Percentiles rank a stretch among this genome's conserved stretches.
phyloP scores from a whole-genome alignment of 225 moss, liverwort and hornwort genomes.

The Lunularia cruciata region DNA sequence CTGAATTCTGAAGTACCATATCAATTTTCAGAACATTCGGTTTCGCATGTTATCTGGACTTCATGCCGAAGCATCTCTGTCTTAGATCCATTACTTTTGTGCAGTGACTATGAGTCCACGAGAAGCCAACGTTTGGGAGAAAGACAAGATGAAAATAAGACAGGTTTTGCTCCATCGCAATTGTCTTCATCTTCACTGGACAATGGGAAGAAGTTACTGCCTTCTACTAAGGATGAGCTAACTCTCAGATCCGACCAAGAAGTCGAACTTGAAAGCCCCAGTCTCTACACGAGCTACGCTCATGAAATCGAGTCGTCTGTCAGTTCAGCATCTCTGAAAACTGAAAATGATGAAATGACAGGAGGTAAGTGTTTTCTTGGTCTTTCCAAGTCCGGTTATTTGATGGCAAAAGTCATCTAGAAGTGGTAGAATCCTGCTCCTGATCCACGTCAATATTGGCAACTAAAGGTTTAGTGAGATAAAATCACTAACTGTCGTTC shows the following conservation, averaged over 20 bases:
- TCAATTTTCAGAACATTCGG: too few species aligned
- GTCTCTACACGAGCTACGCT: neutral
- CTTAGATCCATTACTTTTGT: neutral
- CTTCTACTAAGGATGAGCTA: neutral
- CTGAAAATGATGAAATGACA: constrained; percentile 8
- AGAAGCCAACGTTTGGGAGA: neutral
- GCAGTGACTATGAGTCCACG: constrained; percentile 19
- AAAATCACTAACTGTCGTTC: too few species aligned
- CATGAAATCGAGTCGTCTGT: constrained; percentile 3
- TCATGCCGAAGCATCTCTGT: too few species aligned
- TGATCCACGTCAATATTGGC: neutral
- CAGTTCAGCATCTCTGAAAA: constrained; percentile 5
- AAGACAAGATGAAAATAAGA: neutral
- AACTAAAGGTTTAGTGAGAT: neutral
- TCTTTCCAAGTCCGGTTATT: neutral
- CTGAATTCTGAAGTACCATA: too few species aligned
- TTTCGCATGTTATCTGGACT: too few species aligned
- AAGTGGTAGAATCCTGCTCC: neutral
- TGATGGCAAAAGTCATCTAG: neutral
- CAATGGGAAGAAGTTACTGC: neutral
- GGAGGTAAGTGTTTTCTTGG: neutral
- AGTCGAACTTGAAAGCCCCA: constrained; percentile 10
- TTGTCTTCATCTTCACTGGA: constrained; percentile 9
- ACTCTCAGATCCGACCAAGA: neutral
- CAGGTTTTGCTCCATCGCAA: neutral